Evolutionary conservation across 345 rosid genomes (phyloP).

Genomic region (Citrus cavaleriei): DNA sequence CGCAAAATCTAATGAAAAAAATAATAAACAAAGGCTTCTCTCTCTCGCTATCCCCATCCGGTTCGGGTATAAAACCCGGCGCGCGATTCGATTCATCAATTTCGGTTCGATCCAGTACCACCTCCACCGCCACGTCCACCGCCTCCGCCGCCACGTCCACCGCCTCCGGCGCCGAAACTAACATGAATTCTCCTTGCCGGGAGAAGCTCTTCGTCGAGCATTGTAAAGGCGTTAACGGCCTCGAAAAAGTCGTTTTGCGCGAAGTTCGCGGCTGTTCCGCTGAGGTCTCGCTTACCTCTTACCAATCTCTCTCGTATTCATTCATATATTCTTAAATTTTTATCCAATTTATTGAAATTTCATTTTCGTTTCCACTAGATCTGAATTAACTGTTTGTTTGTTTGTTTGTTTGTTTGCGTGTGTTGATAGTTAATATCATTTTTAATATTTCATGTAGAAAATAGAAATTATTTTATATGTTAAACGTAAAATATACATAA

Average conservation of each 20-base stretch:
- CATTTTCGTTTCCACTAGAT: background rate
- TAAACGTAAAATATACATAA: too few relatives aligned
- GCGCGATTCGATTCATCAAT: background rate
- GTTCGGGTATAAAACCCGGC: background rate
- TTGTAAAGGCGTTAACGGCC: conserved; percentile 67
- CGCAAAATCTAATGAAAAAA: background rate
- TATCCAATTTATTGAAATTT: background rate
- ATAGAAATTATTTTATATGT: too few relatives aligned
- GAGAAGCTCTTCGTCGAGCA: conserved; percentile 34
- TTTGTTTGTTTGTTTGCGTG: background rate
- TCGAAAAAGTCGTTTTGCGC: conserved; percentile 67
- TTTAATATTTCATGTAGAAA: too few relatives aligned
- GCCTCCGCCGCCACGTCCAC: too few relatives aligned
- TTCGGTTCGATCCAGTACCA: conserved; percentile 3
- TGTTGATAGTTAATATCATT: background rate
- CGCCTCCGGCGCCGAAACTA: too few relatives aligned
- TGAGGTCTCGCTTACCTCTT: conserved; percentile 42
- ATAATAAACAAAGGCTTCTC: background rate
- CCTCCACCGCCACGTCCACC: too few relatives aligned
- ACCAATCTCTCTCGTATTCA: too few relatives aligned
- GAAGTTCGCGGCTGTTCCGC: conserved; percentile 54
- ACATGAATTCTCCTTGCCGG: background rate
- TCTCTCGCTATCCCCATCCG: background rate
- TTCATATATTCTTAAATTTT: background rate
- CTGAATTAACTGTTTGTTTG: background rate